Evolutionary conservation across 1,284 basidiomycete genomes (phyloP), one percentile per base, ranked within the genome.

Genomic region (Tremellales sp.): DNA sequence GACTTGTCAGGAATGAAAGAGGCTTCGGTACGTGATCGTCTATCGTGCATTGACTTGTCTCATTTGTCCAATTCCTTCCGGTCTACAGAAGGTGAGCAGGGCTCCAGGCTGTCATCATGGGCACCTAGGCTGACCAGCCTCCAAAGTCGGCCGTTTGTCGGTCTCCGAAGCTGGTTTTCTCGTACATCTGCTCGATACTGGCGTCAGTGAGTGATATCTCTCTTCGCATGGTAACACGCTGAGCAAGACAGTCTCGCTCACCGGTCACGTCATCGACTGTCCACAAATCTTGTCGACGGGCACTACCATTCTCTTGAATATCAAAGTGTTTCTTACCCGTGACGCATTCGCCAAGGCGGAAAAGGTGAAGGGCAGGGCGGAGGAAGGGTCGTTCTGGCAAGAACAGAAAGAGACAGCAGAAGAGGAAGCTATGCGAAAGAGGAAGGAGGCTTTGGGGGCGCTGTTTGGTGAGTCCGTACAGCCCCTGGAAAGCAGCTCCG

Each of bases 361-460:
- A 27, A 63, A 63, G 47, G 54, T 54, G 19, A 62, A 60, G 6
- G 41, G 64, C 24, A 47, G 53, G 21, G 58, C 61, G 18, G 45
- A 45, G 26, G 38, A 56, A 37, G 56, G 60, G 1, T 56, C 61
- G 2, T 72, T 69, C 43, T 73, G 70, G 70, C 66, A 71, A 39
- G 68, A 71, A 36, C 69, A 72, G 44, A 64, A 68, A 37, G 71
- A 73, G 52, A 71, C 71, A 0, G 58, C 46, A 8, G 67, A 66
- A 27, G 70, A 73, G 39, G 63, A 70, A 45, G 66, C 65, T 5
- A 70, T 73, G 68, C 48, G 71, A 16, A 61, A 63, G 45, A 50
- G 71, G 16, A 73, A 73, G 49, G 67, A 70, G 41, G 64, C 70
- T 7, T 48, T 73, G 5, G 67, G 63, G 5, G 39, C 58, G 3